phyloP scores from a whole-genome alignment of 352 stramenopile genomes.

The Phytophthora vignae region DNA sequence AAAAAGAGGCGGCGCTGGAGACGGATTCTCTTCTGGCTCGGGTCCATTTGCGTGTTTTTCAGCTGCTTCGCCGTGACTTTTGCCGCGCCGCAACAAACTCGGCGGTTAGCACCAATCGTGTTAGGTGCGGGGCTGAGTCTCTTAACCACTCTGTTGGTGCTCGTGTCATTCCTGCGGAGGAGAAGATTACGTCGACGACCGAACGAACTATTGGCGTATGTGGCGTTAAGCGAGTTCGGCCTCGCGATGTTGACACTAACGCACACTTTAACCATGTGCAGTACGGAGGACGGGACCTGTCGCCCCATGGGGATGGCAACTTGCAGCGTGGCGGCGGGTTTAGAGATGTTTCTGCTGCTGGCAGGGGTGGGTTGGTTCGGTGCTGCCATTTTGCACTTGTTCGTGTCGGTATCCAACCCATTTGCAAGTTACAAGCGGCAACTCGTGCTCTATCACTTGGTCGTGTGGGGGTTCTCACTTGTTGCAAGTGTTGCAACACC shows the following conservation, averaged over 20 bases:
- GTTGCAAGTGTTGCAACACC: conserved; percentile 51
- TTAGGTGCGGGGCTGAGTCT: conserved; percentile 63
- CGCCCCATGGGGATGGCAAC: conserved; percentile 42
- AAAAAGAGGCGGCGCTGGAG: conserved; percentile 31
- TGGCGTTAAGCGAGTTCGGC: conserved; percentile 67
- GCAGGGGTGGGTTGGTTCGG: conserved; percentile 75
- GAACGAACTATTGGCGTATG: conserved; percentile 75
- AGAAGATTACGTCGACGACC: conserved; percentile 48
- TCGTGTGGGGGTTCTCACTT: conserved; percentile 61
- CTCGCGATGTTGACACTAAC: conserved; percentile 54
- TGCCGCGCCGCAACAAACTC: conserved; percentile 41
- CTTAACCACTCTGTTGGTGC: conserved; percentile 53
- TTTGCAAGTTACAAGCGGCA: conserved; percentile 79
- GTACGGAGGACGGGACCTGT: conserved; percentile 39
- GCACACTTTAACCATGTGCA: conserved; percentile 59
- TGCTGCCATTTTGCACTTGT: conserved; percentile 74
- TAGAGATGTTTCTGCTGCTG: conserved; percentile 73
- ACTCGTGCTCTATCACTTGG: conserved; percentile 59
- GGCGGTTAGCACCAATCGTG: conserved; percentile 54
- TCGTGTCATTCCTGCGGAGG: conserved; percentile 61
- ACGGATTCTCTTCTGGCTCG: conserved; percentile 41
- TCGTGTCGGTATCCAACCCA: conserved; percentile 78
- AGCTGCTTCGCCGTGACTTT: conserved; percentile 59
- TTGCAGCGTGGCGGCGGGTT: conserved; percentile 46
- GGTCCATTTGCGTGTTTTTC: conserved; percentile 38